Conservation (phyloP, 164 flowering plant genomes). For the Nymphaea thermarum region DNA sequence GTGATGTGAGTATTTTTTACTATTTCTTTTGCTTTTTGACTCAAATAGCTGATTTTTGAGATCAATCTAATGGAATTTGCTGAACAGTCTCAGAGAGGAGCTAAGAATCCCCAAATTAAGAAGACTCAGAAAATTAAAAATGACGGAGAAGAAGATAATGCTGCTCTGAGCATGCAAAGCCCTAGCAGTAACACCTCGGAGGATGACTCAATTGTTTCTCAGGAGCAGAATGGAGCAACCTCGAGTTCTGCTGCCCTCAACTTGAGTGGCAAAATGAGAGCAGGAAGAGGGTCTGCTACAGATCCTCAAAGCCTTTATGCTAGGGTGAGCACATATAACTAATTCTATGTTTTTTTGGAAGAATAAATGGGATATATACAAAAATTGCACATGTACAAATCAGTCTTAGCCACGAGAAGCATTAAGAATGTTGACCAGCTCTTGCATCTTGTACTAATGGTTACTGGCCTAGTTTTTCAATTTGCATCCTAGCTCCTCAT, state of each 20-base stretch:
- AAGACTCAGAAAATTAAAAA: slow-evolving; percentile 24
- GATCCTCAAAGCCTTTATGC: slow-evolving; percentile 99
- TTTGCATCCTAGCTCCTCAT: background rate
- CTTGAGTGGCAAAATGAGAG: slow-evolving; percentile 48
- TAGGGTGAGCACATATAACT: slow-evolving; percentile 38
- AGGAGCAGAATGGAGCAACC: slow-evolving; percentile 24
- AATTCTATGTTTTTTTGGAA: background rate
- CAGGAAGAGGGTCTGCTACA: slow-evolving; percentile 66
- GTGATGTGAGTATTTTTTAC: slow-evolving; percentile 28
- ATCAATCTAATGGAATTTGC: background rate
- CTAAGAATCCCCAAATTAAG: slow-evolving; percentile 35
- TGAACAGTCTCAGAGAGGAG: slow-evolving; percentile 31
- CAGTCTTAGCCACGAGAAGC: background rate
- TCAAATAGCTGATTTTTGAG: background rate
- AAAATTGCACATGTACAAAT: background rate
- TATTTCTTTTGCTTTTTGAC: background rate
- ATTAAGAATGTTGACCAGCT: background rate
- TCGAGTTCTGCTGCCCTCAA: slow-evolving; percentile 20
- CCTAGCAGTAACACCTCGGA: slow-evolving; percentile 53
- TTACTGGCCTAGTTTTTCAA: background rate
- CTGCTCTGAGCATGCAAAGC: slow-evolving; percentile 19
- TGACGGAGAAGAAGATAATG: slow-evolving; percentile 24
- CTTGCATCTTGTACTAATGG: background rate
- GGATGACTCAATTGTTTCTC: slow-evolving; percentile 49
- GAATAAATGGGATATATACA: too few relatives aligned